Base-by-base conservation (phyloP, 2,329 filamentous ascomycete species). In the Aspergillus fijiensis region DNA sequence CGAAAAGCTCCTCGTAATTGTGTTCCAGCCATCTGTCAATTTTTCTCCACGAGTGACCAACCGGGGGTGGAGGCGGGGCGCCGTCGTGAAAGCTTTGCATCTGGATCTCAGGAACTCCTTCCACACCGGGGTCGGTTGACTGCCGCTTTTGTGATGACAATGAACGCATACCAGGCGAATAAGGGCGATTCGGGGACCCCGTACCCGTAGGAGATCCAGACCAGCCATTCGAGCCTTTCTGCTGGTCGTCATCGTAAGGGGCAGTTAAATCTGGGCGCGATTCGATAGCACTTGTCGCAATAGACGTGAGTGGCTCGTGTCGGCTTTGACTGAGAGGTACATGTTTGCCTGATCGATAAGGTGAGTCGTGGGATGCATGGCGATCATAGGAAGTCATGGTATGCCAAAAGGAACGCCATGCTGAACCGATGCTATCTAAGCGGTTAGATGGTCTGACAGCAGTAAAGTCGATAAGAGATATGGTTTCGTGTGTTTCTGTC, bases 71-170 rank as follows among this genome's bases (percentile, higher is more conserved):
- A 2, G 95, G 95, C 2, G 95, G 93, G 25, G 92, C 84, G 58
- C 95, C 95, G 67, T 97, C 93, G 70, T 89, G 87, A 79, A 99
- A 99, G 63, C 90, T 90, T 79, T 97, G 95, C 91, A 99, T 95
- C 68, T 90, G 94, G 63, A 99, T 96, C 76, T 97, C 94, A 65
- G 91, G 90, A 5, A 79, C 85, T 60, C 87, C 87, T 72, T 95
- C 90, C 69, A 86, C 85, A 60, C 88, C 85, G 60, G 81, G 81
- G 66, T 87, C 85, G 62, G 83, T 87, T 39, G 86, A 82, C 51
- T 69, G 71, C 69, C 86, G 83, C 68, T 85, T 78, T 64, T 85
- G 84, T 67, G 89, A 90, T 55, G 87, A 83, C 59, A 89, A 81
- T n/a, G 91, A 94, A 69, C 93, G 86, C 82, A 96, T 86, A 55